phyloP scores from a whole-genome alignment of 805 yeast species.

The Yamadazyma scolyti region DNA sequence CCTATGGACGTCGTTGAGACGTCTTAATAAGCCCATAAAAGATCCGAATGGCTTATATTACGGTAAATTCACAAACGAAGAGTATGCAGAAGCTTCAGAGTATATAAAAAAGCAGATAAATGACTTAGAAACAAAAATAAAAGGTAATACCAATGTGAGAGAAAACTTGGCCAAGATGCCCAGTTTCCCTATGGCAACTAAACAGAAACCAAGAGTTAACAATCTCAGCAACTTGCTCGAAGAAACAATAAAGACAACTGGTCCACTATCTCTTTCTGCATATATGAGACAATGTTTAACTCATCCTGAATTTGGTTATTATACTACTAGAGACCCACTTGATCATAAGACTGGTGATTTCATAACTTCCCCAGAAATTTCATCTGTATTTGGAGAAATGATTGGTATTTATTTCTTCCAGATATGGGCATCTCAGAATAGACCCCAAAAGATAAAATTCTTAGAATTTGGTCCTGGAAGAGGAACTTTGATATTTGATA shows the following conservation, averaged over 20 bases:
- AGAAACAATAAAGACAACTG: conserved; percentile 60
- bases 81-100: conserved; percentile 36
- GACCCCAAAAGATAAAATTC: conserved; percentile 47
- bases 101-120: conserved; percentile 27
- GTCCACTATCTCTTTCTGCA: conserved; percentile 69
- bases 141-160: conserved; percentile 32
- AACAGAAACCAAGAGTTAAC: conserved; percentile 14
- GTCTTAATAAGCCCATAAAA: conserved; percentile 2
- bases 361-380: conserved; percentile 81
- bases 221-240: conserved; percentile 36
- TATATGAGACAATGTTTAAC: conserved; percentile 81
- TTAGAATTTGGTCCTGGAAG: conserved; percentile 85
- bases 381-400: conserved; percentile 84
- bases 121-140: conserved; percentile 31
- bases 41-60: conserved; percentile 26
- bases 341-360: conserved; percentile 66
- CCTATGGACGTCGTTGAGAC: conserved; percentile 2
- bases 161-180: conserved; percentile 34
- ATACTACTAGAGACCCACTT: conserved; percentile 72
- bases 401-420: conserved; percentile 69
- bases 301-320: conserved; percentile 75
- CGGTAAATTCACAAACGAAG: conserved; percentile 34
- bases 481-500: conserved; percentile 74
- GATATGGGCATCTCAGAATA: conserved; percentile 55
- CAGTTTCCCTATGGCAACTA: conserved; percentile 28